Conservation (phyloP, 1,139 yeast species). For the Taphrina deformans region DNA sequence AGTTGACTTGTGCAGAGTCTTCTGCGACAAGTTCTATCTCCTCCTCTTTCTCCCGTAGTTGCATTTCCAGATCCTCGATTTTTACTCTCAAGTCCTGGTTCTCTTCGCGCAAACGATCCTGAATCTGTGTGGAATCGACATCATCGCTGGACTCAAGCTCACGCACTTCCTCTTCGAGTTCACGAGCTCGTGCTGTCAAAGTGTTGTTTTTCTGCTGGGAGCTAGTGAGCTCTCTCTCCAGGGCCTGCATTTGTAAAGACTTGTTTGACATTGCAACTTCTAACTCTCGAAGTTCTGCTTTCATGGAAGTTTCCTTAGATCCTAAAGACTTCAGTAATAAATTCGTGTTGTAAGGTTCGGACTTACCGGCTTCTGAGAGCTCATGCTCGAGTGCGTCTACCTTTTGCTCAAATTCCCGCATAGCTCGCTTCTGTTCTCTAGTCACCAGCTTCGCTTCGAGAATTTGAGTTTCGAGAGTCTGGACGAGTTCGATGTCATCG, state of each 20-base stretch:
- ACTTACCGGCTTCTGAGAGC: slow-evolving; percentile 27
- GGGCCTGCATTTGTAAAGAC: background rate
- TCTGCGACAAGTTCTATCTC: slow-evolving; percentile 32
- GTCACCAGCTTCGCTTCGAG: slow-evolving; percentile 36
- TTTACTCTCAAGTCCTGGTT: slow-evolving; percentile 35
- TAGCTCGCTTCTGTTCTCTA: slow-evolving; percentile 35
- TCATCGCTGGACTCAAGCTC: slow-evolving; percentile 24
- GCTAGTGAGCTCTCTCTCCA: background rate
- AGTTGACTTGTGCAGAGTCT: slow-evolving; percentile 4
- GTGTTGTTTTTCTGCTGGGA: background rate
- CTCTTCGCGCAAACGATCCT: slow-evolving; percentile 30
- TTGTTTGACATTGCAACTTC: background rate
- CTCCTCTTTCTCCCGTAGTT: slow-evolving; percentile 28
- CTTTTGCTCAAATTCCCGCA: slow-evolving; percentile 37
- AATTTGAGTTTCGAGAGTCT: slow-evolving; percentile 23
- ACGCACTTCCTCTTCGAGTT: slow-evolving; percentile 12
- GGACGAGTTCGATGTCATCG: background rate
- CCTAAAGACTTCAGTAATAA: background rate
- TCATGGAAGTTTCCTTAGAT: background rate
- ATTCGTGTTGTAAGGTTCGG: background rate
- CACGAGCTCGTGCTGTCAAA: background rate
- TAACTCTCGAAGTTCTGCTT: background rate
- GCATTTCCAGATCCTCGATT: slow-evolving; percentile 33
- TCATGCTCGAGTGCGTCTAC: slow-evolving; percentile 37
- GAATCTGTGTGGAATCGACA: slow-evolving; percentile 1